Conservation (phyloP, 495 filamentous ascomycete genomes). For the Talaromyces trachyspermus region DNA sequence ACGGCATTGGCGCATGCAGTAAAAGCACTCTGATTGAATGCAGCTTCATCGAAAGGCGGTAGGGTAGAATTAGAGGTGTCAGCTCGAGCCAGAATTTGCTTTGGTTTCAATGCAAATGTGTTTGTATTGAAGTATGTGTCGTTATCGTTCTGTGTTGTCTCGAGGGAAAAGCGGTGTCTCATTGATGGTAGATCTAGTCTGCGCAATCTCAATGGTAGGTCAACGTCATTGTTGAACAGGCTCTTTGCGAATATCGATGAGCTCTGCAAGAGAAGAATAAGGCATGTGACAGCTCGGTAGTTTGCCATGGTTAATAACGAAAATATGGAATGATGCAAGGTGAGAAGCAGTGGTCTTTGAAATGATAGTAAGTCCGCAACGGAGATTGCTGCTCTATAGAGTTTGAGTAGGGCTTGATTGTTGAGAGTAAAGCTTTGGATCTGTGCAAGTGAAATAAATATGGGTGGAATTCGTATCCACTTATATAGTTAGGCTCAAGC, state of each 20-base stretch:
- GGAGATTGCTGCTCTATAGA: not conserved
- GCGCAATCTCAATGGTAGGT: not conserved
- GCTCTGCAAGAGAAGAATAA: not conserved
- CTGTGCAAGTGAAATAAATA: not conserved
- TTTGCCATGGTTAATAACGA: not conserved
- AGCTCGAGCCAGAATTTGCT: not conserved
- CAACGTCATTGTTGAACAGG: not conserved
- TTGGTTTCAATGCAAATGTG: not conserved
- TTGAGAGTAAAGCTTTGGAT: not conserved
- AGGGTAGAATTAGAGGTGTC: not conserved
- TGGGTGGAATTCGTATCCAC: not conserved
- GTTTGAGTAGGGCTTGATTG: not conserved
- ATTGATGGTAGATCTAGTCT: not conserved
- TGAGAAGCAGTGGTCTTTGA: not conserved
- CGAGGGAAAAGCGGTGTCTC: not conserved
- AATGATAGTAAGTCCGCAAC: not conserved
- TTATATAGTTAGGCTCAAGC: not conserved
- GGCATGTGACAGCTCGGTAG: not conserved
- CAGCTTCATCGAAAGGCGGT: conserved; percentile 6
- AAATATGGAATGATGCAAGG: not conserved
- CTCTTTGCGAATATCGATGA: not conserved
- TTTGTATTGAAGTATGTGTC: too few species aligned
- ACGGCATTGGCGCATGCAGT: conserved; percentile 46
- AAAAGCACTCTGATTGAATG: conserved; percentile 35
- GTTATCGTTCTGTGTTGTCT: not conserved